Percentiles rank a stretch among this genome's conserved stretches.
phyloP scores from a whole-genome alignment of 1,284 basidiomycete species.

The Pascua guehoae region DNA sequence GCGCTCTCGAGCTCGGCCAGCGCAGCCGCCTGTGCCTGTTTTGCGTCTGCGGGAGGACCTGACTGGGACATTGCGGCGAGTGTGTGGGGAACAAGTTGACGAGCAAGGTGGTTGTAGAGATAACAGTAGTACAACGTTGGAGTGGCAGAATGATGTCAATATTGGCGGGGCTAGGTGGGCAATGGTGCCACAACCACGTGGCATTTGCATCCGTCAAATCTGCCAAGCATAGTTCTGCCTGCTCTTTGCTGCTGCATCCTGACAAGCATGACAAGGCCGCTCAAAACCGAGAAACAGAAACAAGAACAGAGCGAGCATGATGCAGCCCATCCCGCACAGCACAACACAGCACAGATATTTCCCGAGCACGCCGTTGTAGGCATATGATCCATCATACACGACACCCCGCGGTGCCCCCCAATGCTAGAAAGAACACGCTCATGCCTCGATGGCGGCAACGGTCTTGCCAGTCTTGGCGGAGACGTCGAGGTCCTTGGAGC shows the following conservation, averaged over 20 bases:
- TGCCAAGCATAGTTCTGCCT: not conserved
- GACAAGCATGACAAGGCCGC: no score
- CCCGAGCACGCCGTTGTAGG: slow-evolving; percentile 9
- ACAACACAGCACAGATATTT: not conserved
- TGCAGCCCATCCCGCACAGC: not conserved
- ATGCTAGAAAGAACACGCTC: slow-evolving; percentile 26
- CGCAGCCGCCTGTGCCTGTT: slow-evolving; percentile 42
- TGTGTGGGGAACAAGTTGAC: not conserved
- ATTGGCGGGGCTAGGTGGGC: not conserved
- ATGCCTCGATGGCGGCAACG: slow-evolving; percentile 51
- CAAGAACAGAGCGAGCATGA: not conserved
- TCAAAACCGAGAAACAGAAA: not conserved
- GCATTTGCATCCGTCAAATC: not conserved
- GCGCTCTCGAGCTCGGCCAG: slow-evolving; percentile 42
- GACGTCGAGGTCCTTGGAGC: slow-evolving; percentile 73
- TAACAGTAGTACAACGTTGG: not conserved
- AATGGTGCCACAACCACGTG: not conserved
- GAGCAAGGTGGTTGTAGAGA: not conserved
- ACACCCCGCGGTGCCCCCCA: slow-evolving; percentile 28
- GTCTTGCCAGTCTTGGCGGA: slow-evolving; percentile 49
- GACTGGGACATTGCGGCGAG: slow-evolving; percentile 30
- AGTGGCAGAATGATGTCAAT: no score
- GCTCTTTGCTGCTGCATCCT: not conserved
- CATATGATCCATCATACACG: slow-evolving; percentile 45
- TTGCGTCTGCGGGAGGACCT: slow-evolving; percentile 46